These are phyloP conservation scores for Urtica urens DNA, from an alignment of 306 rosid genomes.

Conservation along the genomic window DNA sequence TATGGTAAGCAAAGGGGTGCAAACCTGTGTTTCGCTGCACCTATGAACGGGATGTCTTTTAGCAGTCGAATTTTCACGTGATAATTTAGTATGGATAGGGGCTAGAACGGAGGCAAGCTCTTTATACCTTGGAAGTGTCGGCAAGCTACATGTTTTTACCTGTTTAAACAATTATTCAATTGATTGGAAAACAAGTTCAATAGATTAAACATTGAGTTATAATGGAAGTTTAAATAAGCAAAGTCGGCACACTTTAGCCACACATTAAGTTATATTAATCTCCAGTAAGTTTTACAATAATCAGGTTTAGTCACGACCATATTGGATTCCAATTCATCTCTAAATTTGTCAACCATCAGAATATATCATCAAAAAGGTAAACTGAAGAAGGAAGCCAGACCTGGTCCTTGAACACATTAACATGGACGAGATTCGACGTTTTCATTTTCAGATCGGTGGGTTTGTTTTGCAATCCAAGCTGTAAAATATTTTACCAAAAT, in stretches of 20 bases:
- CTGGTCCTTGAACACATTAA: constrained; percentile 54
- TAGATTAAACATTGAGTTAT: too few relatives aligned
- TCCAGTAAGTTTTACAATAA: too few relatives aligned
- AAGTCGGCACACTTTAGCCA: too few relatives aligned
- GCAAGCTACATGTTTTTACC: constrained; percentile 59
- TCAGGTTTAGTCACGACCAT: too few relatives aligned
- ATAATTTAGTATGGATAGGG: constrained; percentile 65
- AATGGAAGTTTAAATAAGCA: too few relatives aligned
- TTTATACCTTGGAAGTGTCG: constrained; percentile 59
- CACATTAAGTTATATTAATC: too few relatives aligned
- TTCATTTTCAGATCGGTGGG: constrained; percentile 53
- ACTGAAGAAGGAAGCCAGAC: constrained; percentile 24
- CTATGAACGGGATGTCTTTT: constrained; percentile 74
- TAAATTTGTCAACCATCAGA: neutral
- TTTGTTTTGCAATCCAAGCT: constrained; percentile 65
- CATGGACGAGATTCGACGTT: constrained; percentile 45
- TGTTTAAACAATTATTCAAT: constrained; percentile 23
- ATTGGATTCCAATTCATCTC: too few relatives aligned
- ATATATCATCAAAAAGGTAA: neutral
- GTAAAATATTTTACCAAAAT: constrained; percentile 22
- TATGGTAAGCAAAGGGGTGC: too few relatives aligned
- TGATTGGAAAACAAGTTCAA: too few relatives aligned
- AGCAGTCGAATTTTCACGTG: constrained; percentile 40
- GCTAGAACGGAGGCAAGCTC: constrained; percentile 51
- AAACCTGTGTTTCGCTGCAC: constrained; percentile 85